Base-by-base conservation (phyloP, 257 asterid species). In the Apocynum venetum region DNA sequence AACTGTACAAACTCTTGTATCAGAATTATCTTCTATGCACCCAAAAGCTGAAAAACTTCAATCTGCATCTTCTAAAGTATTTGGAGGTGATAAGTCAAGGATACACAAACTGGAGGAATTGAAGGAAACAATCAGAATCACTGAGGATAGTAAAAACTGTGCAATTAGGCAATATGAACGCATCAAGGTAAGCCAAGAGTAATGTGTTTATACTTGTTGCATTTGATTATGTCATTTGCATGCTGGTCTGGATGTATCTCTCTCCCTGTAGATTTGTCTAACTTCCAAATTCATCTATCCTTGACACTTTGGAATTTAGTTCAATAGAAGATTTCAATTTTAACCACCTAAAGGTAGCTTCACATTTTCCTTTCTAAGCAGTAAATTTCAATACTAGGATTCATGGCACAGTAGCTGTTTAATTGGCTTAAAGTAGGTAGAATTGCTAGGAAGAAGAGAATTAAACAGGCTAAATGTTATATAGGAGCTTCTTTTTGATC, bases 1-100 rank as follows among this genome's bases (percentile, higher is more conserved):
- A 86, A 93, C 97, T 52, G 89, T 93, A 79, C 98, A 93, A 91
- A 93, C 99, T 65, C 98, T 96, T 80, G 71, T 91, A 68, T 92
- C 99, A 9, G 99, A 96, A 47, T 72, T 96, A 83, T 87, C 95
- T 79, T 87, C 98, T 80, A 86, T 96, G 92, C 93, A 82, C 71
- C 87, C 86, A 69, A 91, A 89, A 87, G 90, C 90, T 83, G 96
- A 89, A 85, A 96, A 96, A 77, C 92, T 89, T 57, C 96, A 96
- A 86, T 81, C 89, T 71, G 76, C 97, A 63, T 87, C 98, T 47
- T 88, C 96, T 74, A 92, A 88, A 79, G 76, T 86, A 73, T 90
- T 93, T 89, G 97, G 95, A 68, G 97, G 90, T 76, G 98, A 96
- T 86, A 92, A 88, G 83, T 81, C 94, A 80, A 87, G 96, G 85